These are phyloP conservation scores for Macadamia integrifolia DNA, from an alignment of 164 flowering plant genomes.

Conservation along the genomic window DNA sequence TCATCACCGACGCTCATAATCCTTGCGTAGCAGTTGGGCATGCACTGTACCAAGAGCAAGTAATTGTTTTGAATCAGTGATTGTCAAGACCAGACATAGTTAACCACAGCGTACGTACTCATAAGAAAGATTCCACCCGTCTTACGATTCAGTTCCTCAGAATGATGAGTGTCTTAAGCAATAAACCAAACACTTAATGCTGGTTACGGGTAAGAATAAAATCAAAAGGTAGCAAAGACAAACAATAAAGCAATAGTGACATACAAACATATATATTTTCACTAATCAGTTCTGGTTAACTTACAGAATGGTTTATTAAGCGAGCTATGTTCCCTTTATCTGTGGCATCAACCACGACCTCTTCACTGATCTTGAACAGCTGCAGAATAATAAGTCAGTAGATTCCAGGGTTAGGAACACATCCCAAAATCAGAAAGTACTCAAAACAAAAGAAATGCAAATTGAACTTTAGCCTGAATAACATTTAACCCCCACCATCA, in stretches of 20 bases:
- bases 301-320: conserved; percentile 88
- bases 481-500: not conserved
- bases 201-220: not conserved
- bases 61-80: conserved; percentile 8
- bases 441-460: not conserved
- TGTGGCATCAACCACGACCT: conserved; percentile 93
- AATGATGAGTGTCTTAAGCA: too few relatives aligned
- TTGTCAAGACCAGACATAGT: not conserved
- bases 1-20: conserved; percentile 79
- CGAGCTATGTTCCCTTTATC: conserved; percentile 91
- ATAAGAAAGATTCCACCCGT: not conserved
- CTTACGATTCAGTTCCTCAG: too few relatives aligned
- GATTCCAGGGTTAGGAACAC: not conserved
- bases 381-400: conserved; percentile 27
- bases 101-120: not conserved
- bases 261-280: not conserved
- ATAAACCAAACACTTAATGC: not conserved
- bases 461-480: not conserved
- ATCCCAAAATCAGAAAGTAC: not conserved
- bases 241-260: not conserved
- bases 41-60: conserved; percentile 51
- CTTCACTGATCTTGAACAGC: conserved; percentile 94
- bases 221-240: not conserved
- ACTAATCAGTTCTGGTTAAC: conserved; percentile 13
- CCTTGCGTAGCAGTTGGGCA: conserved; percentile 96